phyloP scores from a whole-genome alignment of 352 stramenopile species.

The Phytophthora parvispora region DNA sequence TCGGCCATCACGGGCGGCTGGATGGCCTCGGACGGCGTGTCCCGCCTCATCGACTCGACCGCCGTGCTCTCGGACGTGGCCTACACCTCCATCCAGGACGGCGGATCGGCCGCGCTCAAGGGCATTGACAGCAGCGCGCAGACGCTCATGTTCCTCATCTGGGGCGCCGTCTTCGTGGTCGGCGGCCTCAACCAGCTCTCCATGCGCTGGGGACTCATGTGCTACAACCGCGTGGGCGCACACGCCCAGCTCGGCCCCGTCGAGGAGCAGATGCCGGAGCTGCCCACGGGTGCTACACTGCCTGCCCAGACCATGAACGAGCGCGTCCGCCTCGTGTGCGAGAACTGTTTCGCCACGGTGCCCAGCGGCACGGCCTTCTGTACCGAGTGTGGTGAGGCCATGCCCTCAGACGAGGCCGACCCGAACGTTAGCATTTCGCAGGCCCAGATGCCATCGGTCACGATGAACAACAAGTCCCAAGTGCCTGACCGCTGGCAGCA shows the following conservation, averaged over 20 bases:
- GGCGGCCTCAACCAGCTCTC: constrained; percentile 82
- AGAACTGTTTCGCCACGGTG: constrained; percentile 92
- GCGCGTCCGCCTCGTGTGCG: constrained; percentile 86
- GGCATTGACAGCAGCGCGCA: constrained; percentile 66
- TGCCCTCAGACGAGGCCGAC: constrained; percentile 78
- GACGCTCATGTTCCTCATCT: constrained; percentile 86
- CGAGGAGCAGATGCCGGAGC: constrained; percentile 74
- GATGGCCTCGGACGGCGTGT: constrained; percentile 81
- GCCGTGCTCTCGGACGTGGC: constrained; percentile 72
- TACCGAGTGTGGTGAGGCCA: constrained; percentile 90
- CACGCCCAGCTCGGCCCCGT: constrained; percentile 77
- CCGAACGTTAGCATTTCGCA: constrained; percentile 90
- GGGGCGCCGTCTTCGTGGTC: constrained; percentile 68
- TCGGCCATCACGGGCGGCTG: constrained; percentile 77
- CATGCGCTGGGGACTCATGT: constrained; percentile 91
- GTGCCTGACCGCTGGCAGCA: constrained; percentile 88
- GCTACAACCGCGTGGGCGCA: constrained; percentile 89
- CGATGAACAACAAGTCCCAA: constrained; percentile 84
- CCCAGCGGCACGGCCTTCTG: constrained; percentile 88
- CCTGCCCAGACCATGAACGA: constrained; percentile 61
- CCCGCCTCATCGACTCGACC: constrained; percentile 68
- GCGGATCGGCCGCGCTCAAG: constrained; percentile 55
- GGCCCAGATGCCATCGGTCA: constrained; percentile 86
- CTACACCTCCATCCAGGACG: constrained; percentile 74
- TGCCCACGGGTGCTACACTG: constrained; percentile 78